These are phyloP conservation scores for Sextonia rubra DNA, from an alignment of 164 flowering plant species.

Conservation along the genomic window DNA sequence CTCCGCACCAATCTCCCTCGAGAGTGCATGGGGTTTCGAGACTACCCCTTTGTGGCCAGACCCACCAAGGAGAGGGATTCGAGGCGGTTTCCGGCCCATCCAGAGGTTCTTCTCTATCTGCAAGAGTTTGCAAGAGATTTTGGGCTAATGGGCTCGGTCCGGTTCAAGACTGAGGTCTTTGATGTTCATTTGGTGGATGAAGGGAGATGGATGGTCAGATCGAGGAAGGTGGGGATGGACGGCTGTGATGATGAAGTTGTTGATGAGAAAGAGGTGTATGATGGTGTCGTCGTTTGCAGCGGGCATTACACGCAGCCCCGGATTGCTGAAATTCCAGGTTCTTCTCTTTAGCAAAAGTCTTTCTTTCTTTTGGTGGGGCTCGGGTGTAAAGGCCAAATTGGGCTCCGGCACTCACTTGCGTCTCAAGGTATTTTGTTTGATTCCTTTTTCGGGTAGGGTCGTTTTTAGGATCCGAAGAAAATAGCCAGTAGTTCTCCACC, in stretches of 20 bases:
- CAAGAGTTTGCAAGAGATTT: slow-evolving; percentile 53
- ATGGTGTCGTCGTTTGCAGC: slow-evolving; percentile 52
- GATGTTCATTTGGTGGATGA: slow-evolving; percentile 38
- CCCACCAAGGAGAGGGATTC: slow-evolving; percentile 36
- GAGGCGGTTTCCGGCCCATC: slow-evolving; percentile 68
- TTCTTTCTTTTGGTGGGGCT: not conserved
- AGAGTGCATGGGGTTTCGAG: slow-evolving; percentile 69
- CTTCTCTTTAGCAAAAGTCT: not conserved
- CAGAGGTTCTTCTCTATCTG: slow-evolving; percentile 62
- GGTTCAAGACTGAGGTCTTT: slow-evolving; percentile 66
- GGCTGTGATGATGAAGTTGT: slow-evolving; percentile 11
- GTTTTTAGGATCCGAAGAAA: no score
- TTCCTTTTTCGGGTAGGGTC: no score
- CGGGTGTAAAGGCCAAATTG: not conserved
- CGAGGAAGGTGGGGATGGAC: slow-evolving; percentile 8
- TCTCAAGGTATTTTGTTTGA: no score
- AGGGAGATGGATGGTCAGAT: slow-evolving; percentile 60
- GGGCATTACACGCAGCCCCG: slow-evolving; percentile 59
- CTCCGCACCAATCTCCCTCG: slow-evolving; percentile 86
- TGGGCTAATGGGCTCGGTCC: slow-evolving; percentile 41
- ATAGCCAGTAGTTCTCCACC: no score
- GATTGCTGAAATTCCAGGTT: slow-evolving; percentile 54
- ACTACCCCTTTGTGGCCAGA: slow-evolving; percentile 51
- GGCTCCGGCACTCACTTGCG: no score
- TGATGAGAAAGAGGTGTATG: slow-evolving; percentile 32